Conservation (phyloP, 2,329 filamentous ascomycete genomes). For the Aspergillus sp. region DNA sequence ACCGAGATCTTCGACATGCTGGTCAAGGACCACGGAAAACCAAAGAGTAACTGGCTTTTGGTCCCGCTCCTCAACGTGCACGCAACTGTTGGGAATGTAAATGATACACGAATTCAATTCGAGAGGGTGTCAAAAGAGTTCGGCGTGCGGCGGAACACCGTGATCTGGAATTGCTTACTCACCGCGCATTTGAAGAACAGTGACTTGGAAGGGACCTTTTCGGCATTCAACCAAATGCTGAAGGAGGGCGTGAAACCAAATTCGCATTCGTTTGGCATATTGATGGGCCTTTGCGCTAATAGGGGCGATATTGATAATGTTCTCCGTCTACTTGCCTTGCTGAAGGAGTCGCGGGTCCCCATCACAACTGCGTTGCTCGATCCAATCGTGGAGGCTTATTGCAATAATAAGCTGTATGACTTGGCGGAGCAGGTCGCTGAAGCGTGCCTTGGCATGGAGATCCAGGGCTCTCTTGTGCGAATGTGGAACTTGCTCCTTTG, state of each 20-base stretch:
- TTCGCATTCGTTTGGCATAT: conserved; percentile 56
- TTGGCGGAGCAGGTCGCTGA: conserved; percentile 53
- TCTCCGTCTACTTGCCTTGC: conserved; percentile 54
- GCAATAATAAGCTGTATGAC: conserved; percentile 44
- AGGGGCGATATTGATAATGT: conserved; percentile 66
- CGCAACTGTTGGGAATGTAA: conserved; percentile 57
- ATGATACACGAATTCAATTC: conserved; percentile 53
- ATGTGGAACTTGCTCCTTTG: conserved; percentile 74
- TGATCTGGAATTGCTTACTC: conserved; percentile 69
- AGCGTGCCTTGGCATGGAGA: conserved; percentile 43
- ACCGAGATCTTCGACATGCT: conserved; percentile 37
- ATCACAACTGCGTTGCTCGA: conserved; percentile 52
- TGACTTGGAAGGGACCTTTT: conserved; percentile 57
- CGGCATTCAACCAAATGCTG: conserved; percentile 54
- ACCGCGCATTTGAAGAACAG: conserved; percentile 58
- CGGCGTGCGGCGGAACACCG: conserved; percentile 46
- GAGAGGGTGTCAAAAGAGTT: conserved; percentile 50
- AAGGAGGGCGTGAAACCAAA: conserved; percentile 46
- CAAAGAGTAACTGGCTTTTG: conserved; percentile 21
- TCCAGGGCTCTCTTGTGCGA: conserved; percentile 46
- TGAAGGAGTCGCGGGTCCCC: conserved; percentile 44
- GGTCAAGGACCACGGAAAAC: conserved; percentile 27
- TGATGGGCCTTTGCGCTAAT: conserved; percentile 63
- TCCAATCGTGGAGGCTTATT: conserved; percentile 59
- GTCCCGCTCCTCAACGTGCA: conserved; percentile 61